Base-by-base conservation (phyloP, 176 grass and related monocot genomes). In the Cenchrus americanus region DNA sequence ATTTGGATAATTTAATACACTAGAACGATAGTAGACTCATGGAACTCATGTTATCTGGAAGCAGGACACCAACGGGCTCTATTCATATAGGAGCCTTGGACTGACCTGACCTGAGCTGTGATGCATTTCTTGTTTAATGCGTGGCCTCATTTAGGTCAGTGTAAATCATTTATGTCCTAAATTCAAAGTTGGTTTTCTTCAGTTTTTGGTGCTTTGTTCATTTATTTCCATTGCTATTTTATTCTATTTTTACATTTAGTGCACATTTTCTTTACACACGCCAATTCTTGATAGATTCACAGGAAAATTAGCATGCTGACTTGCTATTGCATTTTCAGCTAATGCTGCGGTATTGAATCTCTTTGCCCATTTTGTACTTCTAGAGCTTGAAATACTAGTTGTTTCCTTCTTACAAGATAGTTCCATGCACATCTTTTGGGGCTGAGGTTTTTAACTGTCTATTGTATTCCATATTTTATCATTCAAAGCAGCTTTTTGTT, bases 91-190 rank as follows among this genome's bases (percentile, higher is more conserved):
- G 79, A 61, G 34, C 34, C 34, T 34, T 34, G 34, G 34, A 34
- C 34, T 34, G 34, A 34, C 34, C 34, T 34, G 34, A 34, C 34
- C 34, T 34, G 34, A 34, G 34, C 34, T 34, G 34, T 34, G 34
- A 34, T 34, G 34, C 34, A 34, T 34, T 34, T 34, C 34, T 34
- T 34, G 34, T 34, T 4, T 34, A 34, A 84, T 87, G 88, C 57
- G 72, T 92, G 91, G 89, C 66, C 76, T 86, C 75, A 3, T 84
- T 91, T 95, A 93, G 95, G 91, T 93, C 95, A 95, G 93, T 95
- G 81, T 89, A 92, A 82, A 89, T 76, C 71, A 89, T 91, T 93
- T 89, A 85, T 86, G 81, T 79, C 78, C 83, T 89, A 91, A 92
- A 80, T 91, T 86, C 79, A 68, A 87, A 83, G 79, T 88, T 82